Conservation (phyloP, 1,284 basidiomycete genomes). For the Ceratobasidium sp. region DNA sequence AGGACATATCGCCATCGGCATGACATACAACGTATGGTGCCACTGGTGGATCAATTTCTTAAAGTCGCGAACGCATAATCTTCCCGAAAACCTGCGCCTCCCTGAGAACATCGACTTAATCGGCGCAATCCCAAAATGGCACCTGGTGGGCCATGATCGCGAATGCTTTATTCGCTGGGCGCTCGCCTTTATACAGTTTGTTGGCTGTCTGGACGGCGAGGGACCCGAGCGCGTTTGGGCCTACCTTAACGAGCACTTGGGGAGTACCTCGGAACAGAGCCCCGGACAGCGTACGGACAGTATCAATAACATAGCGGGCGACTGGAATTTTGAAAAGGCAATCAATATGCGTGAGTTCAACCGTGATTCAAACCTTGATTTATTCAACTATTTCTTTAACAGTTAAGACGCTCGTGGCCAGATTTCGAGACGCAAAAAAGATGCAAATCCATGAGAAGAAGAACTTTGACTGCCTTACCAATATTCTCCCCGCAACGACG, state of each 20-base stretch:
- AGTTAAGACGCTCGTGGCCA: background rate
- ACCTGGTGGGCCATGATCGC: background rate
- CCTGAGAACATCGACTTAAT: too few species aligned
- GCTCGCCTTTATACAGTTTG: background rate
- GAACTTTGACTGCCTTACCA: background rate
- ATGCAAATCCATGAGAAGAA: background rate
- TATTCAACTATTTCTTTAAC: background rate
- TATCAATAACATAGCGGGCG: background rate
- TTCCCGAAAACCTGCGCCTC: too few species aligned
- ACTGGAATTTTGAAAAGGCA: slow-evolving; percentile 18
- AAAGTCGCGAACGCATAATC: background rate
- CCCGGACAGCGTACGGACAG: background rate
- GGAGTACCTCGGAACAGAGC: slow-evolving; percentile 15
- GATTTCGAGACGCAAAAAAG: background rate
- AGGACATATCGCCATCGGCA: background rate
- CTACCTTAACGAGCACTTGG: slow-evolving; percentile 3
- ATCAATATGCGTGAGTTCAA: background rate
- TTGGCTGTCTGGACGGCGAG: too few species aligned
- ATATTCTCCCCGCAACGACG: background rate
- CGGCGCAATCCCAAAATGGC: slow-evolving; percentile 24
- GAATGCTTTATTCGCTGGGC: background rate
- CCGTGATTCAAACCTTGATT: too few species aligned
- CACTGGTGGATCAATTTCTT: background rate
- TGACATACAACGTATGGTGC: slow-evolving; percentile 31
- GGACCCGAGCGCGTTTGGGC: slow-evolving; percentile 33